Percentiles rank a stretch among this genome's conserved stretches.
These are phyloP conservation scores for Phenoliferia sp. DNA, from an alignment of 1,284 basidiomycete species.

Conservation along the genomic window DNA sequence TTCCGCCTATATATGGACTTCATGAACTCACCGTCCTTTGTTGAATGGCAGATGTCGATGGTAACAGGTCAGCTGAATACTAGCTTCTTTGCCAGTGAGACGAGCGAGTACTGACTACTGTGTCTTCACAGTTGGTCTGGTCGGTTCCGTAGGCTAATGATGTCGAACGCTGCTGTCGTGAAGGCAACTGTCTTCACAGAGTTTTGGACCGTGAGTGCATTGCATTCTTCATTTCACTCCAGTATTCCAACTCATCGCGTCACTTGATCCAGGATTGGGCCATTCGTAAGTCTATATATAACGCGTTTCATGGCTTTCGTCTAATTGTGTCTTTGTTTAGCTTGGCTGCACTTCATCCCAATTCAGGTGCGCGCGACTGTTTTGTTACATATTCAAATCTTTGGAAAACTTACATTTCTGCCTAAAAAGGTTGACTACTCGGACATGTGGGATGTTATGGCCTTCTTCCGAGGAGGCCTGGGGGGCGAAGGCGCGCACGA, in stretches of 20 bases:
- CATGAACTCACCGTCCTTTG: neutral
- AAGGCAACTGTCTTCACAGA: constrained; percentile 38
- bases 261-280: constrained; percentile 25
- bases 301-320: neutral
- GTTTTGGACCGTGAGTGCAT: constrained; percentile 31
- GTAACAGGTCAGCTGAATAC: constrained; percentile 36
- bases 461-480: constrained; percentile 54
- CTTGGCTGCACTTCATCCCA: constrained; percentile 40
- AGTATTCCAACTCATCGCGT: neutral
- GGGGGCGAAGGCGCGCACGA: constrained; percentile 34
- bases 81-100: neutral
- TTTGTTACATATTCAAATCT: too few species aligned
- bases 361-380: constrained; percentile 41
- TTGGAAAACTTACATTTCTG: neutral
- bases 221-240: too few species aligned
- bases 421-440: neutral
- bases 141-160: constrained; percentile 40
- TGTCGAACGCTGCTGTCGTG: constrained; percentile 35
- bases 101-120: neutral
- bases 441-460: constrained; percentile 51
- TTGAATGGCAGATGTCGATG: constrained; percentile 43
- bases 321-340: neutral
- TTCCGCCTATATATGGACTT: neutral
- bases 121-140: constrained; percentile 39
- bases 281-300: constrained; percentile 11